Evolutionary conservation across 305 asterid genomes (phyloP).

Genomic region (Fraxinus dipetala): DNA sequence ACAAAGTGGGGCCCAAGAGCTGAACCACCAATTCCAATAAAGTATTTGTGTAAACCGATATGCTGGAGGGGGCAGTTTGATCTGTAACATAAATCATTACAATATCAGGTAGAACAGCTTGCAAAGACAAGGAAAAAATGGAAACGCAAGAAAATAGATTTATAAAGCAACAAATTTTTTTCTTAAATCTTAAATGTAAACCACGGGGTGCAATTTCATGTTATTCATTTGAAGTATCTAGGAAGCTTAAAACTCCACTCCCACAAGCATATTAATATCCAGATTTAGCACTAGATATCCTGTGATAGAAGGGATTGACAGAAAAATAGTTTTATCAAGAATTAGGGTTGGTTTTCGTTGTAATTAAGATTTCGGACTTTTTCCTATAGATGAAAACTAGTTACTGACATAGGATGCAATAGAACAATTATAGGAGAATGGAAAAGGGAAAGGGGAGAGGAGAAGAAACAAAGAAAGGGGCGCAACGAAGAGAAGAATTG

Average conservation of each 20-base stretch:
- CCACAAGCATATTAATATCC: too few relatives aligned
- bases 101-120: conserved; percentile 17
- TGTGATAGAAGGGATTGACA: too few relatives aligned
- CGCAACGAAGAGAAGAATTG: too few relatives aligned
- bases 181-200: not conserved
- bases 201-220: not conserved
- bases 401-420: too few relatives aligned
- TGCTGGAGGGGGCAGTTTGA: conserved; percentile 55
- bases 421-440: too few relatives aligned
- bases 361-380: too few relatives aligned
- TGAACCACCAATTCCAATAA: conserved; percentile 95
- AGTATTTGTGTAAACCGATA: conserved; percentile 85
- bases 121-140: not conserved
- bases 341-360: too few relatives aligned
- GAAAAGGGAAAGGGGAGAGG: too few relatives aligned
- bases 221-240: not conserved
- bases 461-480: too few relatives aligned
- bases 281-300: too few relatives aligned
- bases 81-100: conserved; percentile 42
- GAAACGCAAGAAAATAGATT: not conserved
- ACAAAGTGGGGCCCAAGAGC: conserved; percentile 99
- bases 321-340: too few relatives aligned
- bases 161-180: not conserved
- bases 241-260: not conserved
- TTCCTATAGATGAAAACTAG: too few relatives aligned